A percentile compares a stretch with the other conserved stretches of the same genome.
These are phyloP conservation scores for Euphorbia pulcherrima DNA, from an alignment of 345 rosid genomes.

Conservation along the genomic window DNA sequence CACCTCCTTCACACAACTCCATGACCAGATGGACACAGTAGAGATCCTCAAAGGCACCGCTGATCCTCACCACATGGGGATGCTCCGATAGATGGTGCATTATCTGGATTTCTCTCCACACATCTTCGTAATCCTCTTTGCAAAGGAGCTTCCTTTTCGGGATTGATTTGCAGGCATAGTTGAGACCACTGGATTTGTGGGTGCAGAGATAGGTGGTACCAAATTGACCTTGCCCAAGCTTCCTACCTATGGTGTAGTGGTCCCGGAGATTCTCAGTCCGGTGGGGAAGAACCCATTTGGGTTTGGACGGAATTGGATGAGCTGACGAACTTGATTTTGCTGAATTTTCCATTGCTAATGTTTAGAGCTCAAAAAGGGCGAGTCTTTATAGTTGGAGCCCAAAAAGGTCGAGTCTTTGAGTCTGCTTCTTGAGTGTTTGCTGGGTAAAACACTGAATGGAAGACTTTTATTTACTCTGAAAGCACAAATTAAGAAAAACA, in stretches of 20 bases:
- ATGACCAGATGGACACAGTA: conserved; percentile 61
- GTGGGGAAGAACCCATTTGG: conserved; percentile 22
- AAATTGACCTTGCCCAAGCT: conserved; percentile 76
- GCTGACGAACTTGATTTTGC: background rate
- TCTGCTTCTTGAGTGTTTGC: background rate
- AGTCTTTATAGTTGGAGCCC: background rate
- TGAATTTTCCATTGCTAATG: conserved; percentile 11
- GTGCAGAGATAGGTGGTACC: conserved; percentile 70
- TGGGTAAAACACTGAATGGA: background rate
- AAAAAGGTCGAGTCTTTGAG: background rate
- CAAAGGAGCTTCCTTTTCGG: conserved; percentile 70
- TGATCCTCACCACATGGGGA: conserved; percentile 56
- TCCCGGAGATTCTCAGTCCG: conserved; percentile 29
- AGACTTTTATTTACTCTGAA: background rate
- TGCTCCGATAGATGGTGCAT: conserved; percentile 77
- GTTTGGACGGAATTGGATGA: background rate
- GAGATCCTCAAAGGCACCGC: conserved; percentile 40
- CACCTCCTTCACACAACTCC: conserved; percentile 81
- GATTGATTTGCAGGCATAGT: conserved; percentile 74
- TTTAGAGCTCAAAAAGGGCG: background rate
- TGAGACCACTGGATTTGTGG: conserved; percentile 40
- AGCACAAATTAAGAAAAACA: no score
- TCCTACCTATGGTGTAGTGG: conserved; percentile 42
- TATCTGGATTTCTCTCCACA: conserved; percentile 83
- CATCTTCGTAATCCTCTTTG: conserved; percentile 70